phyloP scores from a whole-genome alignment of 345 rosid genomes.

The Carallia pectinifolia region DNA sequence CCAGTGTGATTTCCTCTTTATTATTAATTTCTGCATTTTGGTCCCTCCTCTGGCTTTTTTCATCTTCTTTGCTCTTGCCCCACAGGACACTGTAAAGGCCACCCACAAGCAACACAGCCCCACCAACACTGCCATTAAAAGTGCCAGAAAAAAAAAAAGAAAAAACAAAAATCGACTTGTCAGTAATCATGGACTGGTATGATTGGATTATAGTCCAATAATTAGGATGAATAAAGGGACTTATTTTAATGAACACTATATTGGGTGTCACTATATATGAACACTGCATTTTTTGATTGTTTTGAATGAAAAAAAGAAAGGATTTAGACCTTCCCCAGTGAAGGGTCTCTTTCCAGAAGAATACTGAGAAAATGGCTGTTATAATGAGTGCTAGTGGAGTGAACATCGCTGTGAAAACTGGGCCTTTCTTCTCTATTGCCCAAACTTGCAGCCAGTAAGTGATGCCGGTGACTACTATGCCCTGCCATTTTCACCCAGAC shows the following conservation, averaged over 20 bases:
- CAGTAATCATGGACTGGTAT: background rate
- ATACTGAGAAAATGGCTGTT: constrained; percentile 59
- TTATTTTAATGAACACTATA: background rate
- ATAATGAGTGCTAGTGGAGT: constrained; percentile 79
- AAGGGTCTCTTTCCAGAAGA: constrained; percentile 68
- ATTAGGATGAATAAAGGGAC: background rate
- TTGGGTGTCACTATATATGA: background rate
- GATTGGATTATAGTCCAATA: background rate
- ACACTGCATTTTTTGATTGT: no score
- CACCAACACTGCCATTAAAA: constrained; percentile 54
- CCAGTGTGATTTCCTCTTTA: constrained; percentile 35
- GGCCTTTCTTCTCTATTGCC: constrained; percentile 83
- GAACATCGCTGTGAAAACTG: constrained; percentile 73
- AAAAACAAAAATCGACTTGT: background rate
- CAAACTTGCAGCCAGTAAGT: constrained; percentile 88
- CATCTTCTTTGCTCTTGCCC: constrained; percentile 73
- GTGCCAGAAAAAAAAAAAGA: background rate
- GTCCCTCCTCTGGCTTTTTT: constrained; percentile 7
- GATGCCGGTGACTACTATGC: constrained; percentile 62
- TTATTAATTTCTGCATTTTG: constrained; percentile 20
- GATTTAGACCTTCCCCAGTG: constrained; percentile 62
- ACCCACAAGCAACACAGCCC: constrained; percentile 62
- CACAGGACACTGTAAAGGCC: constrained; percentile 78
- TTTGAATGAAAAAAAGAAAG: no score
- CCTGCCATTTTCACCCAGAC: constrained; percentile 42